Evolutionary conservation across 1,139 yeast genomes (phyloP).

Genomic region (Debaryomycetaceae sp.): DNA sequence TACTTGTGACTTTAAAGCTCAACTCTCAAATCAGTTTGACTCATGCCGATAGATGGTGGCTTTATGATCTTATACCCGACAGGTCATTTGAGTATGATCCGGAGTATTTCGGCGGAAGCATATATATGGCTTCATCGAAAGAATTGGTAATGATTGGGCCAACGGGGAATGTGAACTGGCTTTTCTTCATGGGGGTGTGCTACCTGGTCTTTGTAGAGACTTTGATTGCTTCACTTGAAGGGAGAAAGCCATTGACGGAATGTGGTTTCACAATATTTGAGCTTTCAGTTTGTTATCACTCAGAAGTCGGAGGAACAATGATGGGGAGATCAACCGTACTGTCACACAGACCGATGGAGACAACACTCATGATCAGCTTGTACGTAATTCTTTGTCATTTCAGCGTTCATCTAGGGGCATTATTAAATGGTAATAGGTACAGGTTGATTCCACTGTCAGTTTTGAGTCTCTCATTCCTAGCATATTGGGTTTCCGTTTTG

Average conservation of each 20-base stretch:
- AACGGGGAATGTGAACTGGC: slow-evolving; percentile 58
- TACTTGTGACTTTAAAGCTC: slow-evolving; percentile 37
- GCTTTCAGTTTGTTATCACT: slow-evolving; percentile 67
- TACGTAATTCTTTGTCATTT: slow-evolving; percentile 55
- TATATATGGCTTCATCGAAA: slow-evolving; percentile 34
- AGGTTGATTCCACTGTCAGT: slow-evolving; percentile 61
- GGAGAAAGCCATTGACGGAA: slow-evolving; percentile 58
- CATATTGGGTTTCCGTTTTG: slow-evolving; percentile 39
- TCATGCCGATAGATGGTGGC: slow-evolving; percentile 19
- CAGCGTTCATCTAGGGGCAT: slow-evolving; percentile 55
- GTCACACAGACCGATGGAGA: slow-evolving; percentile 48
- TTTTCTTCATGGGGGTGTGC: slow-evolving; percentile 59
- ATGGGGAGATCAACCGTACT: slow-evolving; percentile 49
- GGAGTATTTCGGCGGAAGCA: slow-evolving; percentile 17
- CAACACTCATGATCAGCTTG: slow-evolving; percentile 48
- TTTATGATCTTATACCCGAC: slow-evolving; percentile 15
- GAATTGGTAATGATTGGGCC: slow-evolving; percentile 45
- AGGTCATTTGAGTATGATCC: slow-evolving; percentile 35
- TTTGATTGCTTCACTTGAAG: slow-evolving; percentile 58
- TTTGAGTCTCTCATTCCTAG: slow-evolving; percentile 49
- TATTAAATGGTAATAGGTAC: slow-evolving; percentile 49
- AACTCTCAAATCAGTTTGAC: slow-evolving; percentile 14
- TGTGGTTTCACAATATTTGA: slow-evolving; percentile 72
- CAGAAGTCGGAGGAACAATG: not conserved
- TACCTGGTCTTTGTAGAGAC: slow-evolving; percentile 68